Conservation (phyloP, 768 basidiomycete species). For the Fistulinella prunicolor region DNA sequence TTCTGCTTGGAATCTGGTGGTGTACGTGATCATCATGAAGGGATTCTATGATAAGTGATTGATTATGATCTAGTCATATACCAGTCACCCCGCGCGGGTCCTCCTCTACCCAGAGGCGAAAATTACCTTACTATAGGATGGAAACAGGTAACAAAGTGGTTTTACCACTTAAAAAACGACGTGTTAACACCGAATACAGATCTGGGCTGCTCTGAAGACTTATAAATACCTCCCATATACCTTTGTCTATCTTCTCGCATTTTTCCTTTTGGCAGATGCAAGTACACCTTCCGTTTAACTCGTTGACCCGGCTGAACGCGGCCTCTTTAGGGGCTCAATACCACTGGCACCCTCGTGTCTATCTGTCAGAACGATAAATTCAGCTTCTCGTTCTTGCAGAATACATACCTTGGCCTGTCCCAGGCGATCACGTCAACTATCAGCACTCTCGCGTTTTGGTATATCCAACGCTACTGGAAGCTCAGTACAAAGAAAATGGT, state of each 20-base stretch:
- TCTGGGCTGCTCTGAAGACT: slow-evolving; percentile 72
- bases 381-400: slow-evolving; percentile 75
- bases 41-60: background rate
- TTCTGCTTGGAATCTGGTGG: slow-evolving; percentile 84
- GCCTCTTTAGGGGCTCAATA: slow-evolving; percentile 63
- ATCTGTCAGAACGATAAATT: slow-evolving; percentile 85
- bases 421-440: slow-evolving; percentile 74
- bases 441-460: slow-evolving; percentile 78
- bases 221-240: slow-evolving; percentile 79
- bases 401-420: slow-evolving; percentile 72
- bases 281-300: slow-evolving; percentile 18
- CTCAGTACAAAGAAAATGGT: slow-evolving; percentile 83
- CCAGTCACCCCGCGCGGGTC: slow-evolving; percentile 82
- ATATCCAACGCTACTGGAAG: slow-evolving; percentile 76
- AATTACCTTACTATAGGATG: slow-evolving; percentile 79
- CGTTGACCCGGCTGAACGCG: background rate
- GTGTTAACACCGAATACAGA: slow-evolving; percentile 39
- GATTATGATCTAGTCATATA: slow-evolving; percentile 55
- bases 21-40: slow-evolving; percentile 44
- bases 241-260: slow-evolving; percentile 73
- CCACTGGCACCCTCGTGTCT: slow-evolving; percentile 68
- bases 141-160: slow-evolving; percentile 58
- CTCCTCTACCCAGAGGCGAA: slow-evolving; percentile 72
- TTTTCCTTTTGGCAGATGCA: slow-evolving; percentile 79
- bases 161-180: background rate